Evolutionary conservation across 2,329 filamentous ascomycete genomes (phyloP).

Genomic region (Paraconiothyrium brasiliense): DNA sequence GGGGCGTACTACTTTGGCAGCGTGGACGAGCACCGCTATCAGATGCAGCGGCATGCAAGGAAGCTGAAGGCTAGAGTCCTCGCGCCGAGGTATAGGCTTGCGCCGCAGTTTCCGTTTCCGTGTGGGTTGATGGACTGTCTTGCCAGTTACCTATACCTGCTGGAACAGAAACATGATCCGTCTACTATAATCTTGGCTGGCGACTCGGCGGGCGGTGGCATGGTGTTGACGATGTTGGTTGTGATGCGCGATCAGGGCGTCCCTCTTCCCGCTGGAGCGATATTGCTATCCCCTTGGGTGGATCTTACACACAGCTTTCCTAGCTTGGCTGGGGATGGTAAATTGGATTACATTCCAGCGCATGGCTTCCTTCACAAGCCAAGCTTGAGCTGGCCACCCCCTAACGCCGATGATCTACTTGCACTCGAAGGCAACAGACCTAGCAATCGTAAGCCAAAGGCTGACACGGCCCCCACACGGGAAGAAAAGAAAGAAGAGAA

Average conservation of each 20-base stretch:
- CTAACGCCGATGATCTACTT: slow-evolving; percentile 77
- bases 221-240: slow-evolving; percentile 83
- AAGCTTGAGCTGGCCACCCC: slow-evolving; percentile 90
- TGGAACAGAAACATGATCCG: slow-evolving; percentile 75
- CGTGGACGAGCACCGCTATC: slow-evolving; percentile 96
- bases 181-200: slow-evolving; percentile 87
- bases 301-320: slow-evolving; percentile 96
- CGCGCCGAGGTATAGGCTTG: slow-evolving; percentile 83
- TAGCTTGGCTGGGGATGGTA: slow-evolving; percentile 77
- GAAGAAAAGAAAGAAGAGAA: slow-evolving; percentile 33
- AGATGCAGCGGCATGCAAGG: slow-evolving; percentile 93
- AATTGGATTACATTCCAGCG: slow-evolving; percentile 86
- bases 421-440: slow-evolving; percentile 51
- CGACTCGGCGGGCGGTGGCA: slow-evolving; percentile 92
- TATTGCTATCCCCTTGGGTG: slow-evolving; percentile 94
- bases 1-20: slow-evolving; percentile 96
- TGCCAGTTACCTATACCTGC: slow-evolving; percentile 84
- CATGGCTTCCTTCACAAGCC: slow-evolving; percentile 91
- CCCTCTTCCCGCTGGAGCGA: slow-evolving; percentile 85
- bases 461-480: not conserved
- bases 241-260: slow-evolving; percentile 82
- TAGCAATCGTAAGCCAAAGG: slow-evolving; percentile 22
- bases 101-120: slow-evolving; percentile 95
- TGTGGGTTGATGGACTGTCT: slow-evolving; percentile 91
- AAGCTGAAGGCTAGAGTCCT: slow-evolving; percentile 92